Conservation (phyloP, 148 eudicot genomes). For the Heliamphora exappendiculata region DNA sequence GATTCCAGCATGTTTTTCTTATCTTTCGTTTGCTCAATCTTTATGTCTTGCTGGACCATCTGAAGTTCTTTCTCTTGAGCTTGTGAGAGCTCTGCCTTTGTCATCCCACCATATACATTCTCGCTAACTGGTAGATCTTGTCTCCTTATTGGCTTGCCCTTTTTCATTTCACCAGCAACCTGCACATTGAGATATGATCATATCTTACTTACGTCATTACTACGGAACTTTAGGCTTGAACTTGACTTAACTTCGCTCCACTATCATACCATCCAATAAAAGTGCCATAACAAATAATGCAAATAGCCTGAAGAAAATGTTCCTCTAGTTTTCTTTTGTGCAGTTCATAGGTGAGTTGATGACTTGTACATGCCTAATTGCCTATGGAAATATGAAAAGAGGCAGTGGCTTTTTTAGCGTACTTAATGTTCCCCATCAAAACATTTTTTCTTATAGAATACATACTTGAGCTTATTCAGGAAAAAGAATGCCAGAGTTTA, state of each 20-base stretch:
- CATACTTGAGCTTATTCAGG: background rate
- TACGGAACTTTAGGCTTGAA: background rate
- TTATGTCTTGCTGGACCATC: constrained; percentile 62
- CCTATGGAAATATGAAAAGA: background rate
- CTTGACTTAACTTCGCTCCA: background rate
- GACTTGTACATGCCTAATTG: background rate
- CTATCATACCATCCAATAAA: background rate
- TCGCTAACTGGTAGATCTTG: constrained; percentile 37
- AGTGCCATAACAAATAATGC: background rate
- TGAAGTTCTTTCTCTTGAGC: constrained; percentile 62
- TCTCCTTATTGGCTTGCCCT: constrained; percentile 32
- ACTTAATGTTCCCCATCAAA: background rate
- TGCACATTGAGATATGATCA: constrained; percentile 20
- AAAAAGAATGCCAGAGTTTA: background rate
- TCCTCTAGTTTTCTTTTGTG: background rate
- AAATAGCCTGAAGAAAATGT: background rate
- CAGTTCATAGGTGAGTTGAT: background rate
- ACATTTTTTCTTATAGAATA: background rate
- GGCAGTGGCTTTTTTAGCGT: background rate
- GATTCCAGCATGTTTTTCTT: constrained; percentile 81
- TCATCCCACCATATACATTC: constrained; percentile 42
- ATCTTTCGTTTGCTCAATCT: constrained; percentile 85
- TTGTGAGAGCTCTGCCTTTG: constrained; percentile 37
- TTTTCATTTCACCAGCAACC: constrained; percentile 32
- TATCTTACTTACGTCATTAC: background rate